A percentile compares a stretch with the other conserved stretches of the same genome.
phyloP scores from a whole-genome alignment of 2,329 filamentous ascomycete species.

The Fusarium paranaense region DNA sequence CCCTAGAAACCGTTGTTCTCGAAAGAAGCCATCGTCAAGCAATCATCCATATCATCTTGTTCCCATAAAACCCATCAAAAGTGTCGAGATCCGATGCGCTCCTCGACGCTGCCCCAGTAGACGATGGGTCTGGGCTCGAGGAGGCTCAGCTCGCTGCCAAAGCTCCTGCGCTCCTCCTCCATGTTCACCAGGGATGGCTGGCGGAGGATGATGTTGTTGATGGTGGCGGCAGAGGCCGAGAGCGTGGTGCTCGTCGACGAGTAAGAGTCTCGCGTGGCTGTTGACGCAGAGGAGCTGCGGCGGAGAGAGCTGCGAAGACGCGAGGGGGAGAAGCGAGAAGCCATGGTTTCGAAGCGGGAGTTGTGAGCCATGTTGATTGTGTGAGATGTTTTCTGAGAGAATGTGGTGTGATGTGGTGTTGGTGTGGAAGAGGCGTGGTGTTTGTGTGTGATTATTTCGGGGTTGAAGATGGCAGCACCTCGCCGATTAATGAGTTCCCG shows the following conservation, averaged over 20 bases:
- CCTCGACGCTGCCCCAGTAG: conserved; percentile 73
- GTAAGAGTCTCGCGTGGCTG: conserved; percentile 46
- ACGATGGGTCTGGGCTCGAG: conserved; percentile 72
- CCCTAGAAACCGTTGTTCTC: background rate
- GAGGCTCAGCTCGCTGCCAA: conserved; percentile 64
- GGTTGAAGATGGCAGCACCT: background rate
- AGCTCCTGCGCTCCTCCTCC: conserved; percentile 67
- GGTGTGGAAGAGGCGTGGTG: background rate
- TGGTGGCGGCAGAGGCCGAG: conserved; percentile 60
- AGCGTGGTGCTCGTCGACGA: conserved; percentile 60
- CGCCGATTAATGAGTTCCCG: background rate
- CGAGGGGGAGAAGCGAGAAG: conserved; percentile 62
- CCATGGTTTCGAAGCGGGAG: conserved; percentile 62
- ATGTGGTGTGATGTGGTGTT: background rate
- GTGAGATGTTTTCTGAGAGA: background rate
- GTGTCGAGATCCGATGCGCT: conserved; percentile 60
- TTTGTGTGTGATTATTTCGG: background rate
- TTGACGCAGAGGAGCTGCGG: conserved; percentile 60
- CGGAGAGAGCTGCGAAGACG: conserved; percentile 65
- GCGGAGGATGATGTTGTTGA: conserved; percentile 70
- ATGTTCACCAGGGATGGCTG: conserved; percentile 68
- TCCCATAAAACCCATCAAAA: conserved; percentile 37
- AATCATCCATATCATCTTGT: conserved; percentile 4
- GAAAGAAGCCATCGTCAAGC: conserved; percentile 1
- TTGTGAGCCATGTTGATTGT: conserved; percentile 32